These are phyloP conservation scores for Saprolegnia parasitica DNA, from an alignment of 352 stramenopile species.

Conservation along the genomic window DNA sequence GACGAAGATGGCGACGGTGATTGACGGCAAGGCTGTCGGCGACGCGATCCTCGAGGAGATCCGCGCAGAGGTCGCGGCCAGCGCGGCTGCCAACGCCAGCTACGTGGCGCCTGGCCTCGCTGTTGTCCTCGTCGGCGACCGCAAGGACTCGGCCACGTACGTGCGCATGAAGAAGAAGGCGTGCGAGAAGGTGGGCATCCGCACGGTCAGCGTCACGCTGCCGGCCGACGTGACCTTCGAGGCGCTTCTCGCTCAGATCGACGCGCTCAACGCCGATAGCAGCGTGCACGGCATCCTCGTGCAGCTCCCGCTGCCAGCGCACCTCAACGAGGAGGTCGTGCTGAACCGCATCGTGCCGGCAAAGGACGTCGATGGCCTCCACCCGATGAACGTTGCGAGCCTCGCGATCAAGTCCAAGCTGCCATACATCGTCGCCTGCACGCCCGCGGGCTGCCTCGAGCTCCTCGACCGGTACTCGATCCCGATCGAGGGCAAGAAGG, in stretches of 20 bases:
- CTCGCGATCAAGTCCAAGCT: constrained; percentile 84
- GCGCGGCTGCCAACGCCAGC: constrained; percentile 7
- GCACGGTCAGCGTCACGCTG: constrained; percentile 70
- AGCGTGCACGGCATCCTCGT: constrained; percentile 95
- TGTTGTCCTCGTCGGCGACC: constrained; percentile 94
- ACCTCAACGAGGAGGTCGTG: constrained; percentile 89
- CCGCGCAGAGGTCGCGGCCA: constrained; percentile 51
- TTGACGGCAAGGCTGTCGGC: constrained; percentile 88
- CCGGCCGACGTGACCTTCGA: constrained; percentile 40
- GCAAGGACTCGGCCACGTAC: constrained; percentile 94
- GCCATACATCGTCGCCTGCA: constrained; percentile 92
- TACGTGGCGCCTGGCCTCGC: constrained; percentile 88
- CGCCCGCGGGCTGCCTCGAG: constrained; percentile 95
- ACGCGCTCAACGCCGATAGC: constrained; percentile 75
- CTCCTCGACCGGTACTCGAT: constrained; percentile 87
- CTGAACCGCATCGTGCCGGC: constrained; percentile 88
- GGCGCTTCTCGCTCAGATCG: constrained; percentile 61
- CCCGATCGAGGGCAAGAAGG: constrained; percentile 89
- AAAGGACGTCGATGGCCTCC: constrained; percentile 99
- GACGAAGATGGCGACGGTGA: constrained; percentile 12
- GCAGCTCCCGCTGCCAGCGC: constrained; percentile 75
- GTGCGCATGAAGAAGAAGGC: constrained; percentile 99
- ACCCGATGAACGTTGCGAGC: constrained; percentile 95
- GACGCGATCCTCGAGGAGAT: constrained; percentile 80
- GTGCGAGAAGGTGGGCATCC: constrained; percentile 91